Evolutionary conservation across 73 alveolate genomes (phyloP).

Genomic region (Breviolum minutum): DNA sequence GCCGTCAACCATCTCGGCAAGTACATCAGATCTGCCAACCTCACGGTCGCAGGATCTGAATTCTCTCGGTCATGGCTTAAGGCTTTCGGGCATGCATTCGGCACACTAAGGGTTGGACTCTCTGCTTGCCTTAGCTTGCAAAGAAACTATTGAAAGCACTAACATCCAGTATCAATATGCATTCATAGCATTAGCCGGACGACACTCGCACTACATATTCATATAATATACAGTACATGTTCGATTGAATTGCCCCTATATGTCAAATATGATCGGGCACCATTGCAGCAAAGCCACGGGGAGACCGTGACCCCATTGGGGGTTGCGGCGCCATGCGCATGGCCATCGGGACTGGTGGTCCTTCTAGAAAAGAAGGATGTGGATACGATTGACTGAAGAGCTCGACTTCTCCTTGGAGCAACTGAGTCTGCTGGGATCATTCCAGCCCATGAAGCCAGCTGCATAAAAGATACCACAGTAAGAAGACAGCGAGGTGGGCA

Average conservation of each 20-base stretch:
- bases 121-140: constrained; percentile 27
- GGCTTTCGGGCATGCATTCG: too few relatives aligned
- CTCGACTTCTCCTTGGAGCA: constrained; percentile 33
- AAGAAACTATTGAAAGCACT: background rate
- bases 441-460: background rate
- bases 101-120: background rate
- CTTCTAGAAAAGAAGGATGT: constrained; percentile 41
- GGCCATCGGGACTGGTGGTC: constrained; percentile 44
- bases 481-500: too few relatives aligned
- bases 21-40: constrained; percentile 40
- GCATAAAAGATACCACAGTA: background rate
- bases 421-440: too few relatives aligned
- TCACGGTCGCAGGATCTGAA: background rate
- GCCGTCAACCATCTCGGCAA: constrained; percentile 42
- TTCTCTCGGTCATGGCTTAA: too few relatives aligned
- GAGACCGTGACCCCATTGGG: constrained; percentile 80
- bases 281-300: background rate
- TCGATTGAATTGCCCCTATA: background rate
- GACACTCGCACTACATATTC: background rate
- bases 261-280: background rate
- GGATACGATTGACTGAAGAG: constrained; percentile 67
- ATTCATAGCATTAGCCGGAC: background rate
- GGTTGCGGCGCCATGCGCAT: constrained; percentile 66
- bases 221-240: background rate
- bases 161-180: background rate